Evolutionary conservation across 73 alveolate genomes (phyloP), one percentile per base, ranked within the genome.

Genomic region (Blepharisma japonicum): DNA sequence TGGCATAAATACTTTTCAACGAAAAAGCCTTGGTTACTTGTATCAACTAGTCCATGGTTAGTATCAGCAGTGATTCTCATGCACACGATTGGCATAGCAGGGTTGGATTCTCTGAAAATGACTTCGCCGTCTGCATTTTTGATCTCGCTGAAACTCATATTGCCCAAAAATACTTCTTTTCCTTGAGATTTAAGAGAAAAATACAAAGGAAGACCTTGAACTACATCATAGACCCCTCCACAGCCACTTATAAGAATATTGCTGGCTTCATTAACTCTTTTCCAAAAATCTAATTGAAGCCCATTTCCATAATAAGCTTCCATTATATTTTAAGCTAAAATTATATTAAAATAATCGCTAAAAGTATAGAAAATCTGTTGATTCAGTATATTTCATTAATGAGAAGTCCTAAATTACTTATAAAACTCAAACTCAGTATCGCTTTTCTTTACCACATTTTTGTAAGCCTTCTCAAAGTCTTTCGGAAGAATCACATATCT

Each of bases 401-500:
- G 42, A 32, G 42, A 32, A 32, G 42, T 32, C 42, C 42, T 32
- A 32, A 21, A 67, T 80, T 86, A 85, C 72, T 85, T 85, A 81
- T 85, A 85, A 61, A 85, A 85, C 46, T 85, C 86, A 81, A 83
- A 90, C 77, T 84, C 96, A 55, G 87, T 83, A 71, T 93, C 97
- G 72, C 97, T 88, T 92, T 92, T 94, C 92, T 94, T 94, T 55
- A 96, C 95, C 42, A 94, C 98, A 71, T 89, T 94, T 85, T 96
- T 94, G 84, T 95, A 95, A 25, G 98, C 91, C 6, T 94, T 94
- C 85, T 97, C 99, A 83, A 97, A 97, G 90, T 97, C 99, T 81
- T 97, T 97, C 18, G 98, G 95, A 72, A 96, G 81, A 48, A 97
- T 95, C 72, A 97, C 99, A 81, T 97, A 81, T 68, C 89, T 74